These are phyloP conservation scores for Phanerodontia chrysosporium DNA, from an alignment of 768 basidiomycete genomes.

Conservation along the genomic window DNA sequence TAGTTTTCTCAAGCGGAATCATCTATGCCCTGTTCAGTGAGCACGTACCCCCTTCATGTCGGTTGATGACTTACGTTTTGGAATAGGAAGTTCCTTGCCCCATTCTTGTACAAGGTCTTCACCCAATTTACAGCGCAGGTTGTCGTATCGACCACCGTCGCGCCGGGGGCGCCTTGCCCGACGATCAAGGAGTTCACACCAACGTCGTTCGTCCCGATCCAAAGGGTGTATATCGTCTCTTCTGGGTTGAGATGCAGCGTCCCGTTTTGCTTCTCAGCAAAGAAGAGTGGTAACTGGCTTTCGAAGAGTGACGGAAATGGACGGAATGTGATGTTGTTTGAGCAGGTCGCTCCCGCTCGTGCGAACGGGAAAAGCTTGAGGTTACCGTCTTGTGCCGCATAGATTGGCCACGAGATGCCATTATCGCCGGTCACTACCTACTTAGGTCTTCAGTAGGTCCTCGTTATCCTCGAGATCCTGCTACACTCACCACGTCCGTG, in stretches of 20 bases:
- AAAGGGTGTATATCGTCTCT: conserved; percentile 59
- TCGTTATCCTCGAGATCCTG: too few species aligned
- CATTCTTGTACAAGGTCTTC: conserved; percentile 47
- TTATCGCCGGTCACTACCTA: conserved; percentile 28
- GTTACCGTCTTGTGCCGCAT: conserved; percentile 50
- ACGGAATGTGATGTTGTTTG: conserved; percentile 54
- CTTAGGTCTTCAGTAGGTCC: too few species aligned
- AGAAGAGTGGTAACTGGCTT: conserved; percentile 51
- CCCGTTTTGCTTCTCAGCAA: conserved; percentile 38
- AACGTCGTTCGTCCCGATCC: conserved; percentile 63
- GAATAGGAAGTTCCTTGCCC: conserved; percentile 66
- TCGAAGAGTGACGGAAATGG: conserved; percentile 58
- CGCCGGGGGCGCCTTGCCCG: conserved; percentile 38
- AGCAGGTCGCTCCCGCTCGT: conserved; percentile 60
- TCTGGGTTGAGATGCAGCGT: conserved; percentile 34
- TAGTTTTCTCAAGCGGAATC: conserved; percentile 28
- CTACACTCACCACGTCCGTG: conserved; percentile 42
- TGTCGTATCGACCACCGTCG: conserved; percentile 55
- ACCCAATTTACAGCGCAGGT: conserved; percentile 60
- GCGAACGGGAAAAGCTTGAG: conserved; percentile 56
- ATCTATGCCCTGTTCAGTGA: conserved; percentile 20
- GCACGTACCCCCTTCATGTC: neutral
- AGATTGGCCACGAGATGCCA: conserved; percentile 57
- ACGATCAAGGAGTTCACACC: conserved; percentile 52
- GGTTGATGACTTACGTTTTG: conserved; percentile 47